Evolutionary conservation across 305 asterid genomes (phyloP).

Genomic region (Withania somnifera): DNA sequence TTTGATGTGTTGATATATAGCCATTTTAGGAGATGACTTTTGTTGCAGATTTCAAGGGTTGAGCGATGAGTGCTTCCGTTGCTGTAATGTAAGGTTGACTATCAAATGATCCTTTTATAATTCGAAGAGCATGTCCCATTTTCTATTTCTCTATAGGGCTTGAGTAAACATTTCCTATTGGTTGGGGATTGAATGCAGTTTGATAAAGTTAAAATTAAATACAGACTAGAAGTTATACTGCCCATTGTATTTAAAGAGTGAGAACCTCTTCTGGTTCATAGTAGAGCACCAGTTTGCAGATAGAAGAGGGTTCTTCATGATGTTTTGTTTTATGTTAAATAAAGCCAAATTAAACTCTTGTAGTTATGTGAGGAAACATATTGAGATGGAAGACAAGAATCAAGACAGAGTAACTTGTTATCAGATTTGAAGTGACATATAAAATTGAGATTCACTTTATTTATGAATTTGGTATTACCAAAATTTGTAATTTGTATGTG

Average conservation of each 20-base stretch:
- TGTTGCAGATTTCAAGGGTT: background rate
- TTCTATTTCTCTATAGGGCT: background rate
- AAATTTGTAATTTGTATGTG: background rate
- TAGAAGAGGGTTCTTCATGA: background rate
- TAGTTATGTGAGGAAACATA: background rate
- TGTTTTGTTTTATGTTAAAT: background rate
- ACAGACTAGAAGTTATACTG: background rate
- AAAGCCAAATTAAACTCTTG: background rate
- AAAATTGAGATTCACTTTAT: background rate
- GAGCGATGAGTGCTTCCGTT: background rate
- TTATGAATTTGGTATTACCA: background rate
- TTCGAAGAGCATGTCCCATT: background rate
- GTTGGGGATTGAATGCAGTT: background rate
- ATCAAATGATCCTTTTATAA: background rate
- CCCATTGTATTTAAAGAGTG: background rate
- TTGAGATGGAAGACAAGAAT: background rate
- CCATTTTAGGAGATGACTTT: background rate
- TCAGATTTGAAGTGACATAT: background rate
- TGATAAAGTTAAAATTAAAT: background rate
- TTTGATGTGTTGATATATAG: background rate
- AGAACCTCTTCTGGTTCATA: background rate
- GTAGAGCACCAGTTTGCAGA: background rate
- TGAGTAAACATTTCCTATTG: background rate
- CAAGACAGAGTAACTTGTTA: background rate
- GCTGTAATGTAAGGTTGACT: background rate